phyloP scores from a whole-genome alignment of 257 asterid species.

The Solanum virginianum region DNA sequence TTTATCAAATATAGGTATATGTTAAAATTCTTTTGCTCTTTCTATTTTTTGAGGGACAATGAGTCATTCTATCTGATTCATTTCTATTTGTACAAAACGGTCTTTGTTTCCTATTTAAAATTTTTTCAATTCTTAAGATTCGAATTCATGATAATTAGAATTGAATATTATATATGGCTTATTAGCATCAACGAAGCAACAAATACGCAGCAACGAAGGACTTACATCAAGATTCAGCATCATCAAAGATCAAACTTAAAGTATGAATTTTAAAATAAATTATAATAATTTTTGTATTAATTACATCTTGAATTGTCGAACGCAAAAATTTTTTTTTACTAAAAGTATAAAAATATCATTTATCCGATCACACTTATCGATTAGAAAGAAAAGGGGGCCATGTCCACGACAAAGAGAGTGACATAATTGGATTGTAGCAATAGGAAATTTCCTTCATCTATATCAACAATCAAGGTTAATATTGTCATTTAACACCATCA shows the following conservation, averaged over 20 bases:
- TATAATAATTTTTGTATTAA: not conserved
- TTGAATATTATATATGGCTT: not conserved
- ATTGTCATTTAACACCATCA: not conserved
- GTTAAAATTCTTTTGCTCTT: not conserved
- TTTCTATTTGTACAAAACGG: too few species aligned
- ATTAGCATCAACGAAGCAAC: too few species aligned
- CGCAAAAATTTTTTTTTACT: not conserved
- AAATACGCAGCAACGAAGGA: too few species aligned
- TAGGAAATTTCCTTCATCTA: not conserved
- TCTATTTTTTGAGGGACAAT: too few species aligned
- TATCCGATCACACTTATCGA: not conserved
- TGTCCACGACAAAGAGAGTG: not conserved
- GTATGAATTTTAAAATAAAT: too few species aligned
- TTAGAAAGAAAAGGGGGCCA: not conserved
- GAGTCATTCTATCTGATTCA: too few species aligned
- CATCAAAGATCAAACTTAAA: too few species aligned
- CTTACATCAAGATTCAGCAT: too few species aligned
- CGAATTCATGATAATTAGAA: not conserved
- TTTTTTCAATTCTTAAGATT: not conserved
- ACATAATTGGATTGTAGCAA: not conserved
- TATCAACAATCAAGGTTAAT: not conserved
- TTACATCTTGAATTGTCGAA: fast-evolving
- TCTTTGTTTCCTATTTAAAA: not conserved
- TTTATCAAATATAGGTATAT: not conserved
- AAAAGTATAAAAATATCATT: not conserved